Evolutionary conservation across 805 yeast species (phyloP), one percentile per base, ranked within the genome.

Genomic region (Pichia manshurica): DNA sequence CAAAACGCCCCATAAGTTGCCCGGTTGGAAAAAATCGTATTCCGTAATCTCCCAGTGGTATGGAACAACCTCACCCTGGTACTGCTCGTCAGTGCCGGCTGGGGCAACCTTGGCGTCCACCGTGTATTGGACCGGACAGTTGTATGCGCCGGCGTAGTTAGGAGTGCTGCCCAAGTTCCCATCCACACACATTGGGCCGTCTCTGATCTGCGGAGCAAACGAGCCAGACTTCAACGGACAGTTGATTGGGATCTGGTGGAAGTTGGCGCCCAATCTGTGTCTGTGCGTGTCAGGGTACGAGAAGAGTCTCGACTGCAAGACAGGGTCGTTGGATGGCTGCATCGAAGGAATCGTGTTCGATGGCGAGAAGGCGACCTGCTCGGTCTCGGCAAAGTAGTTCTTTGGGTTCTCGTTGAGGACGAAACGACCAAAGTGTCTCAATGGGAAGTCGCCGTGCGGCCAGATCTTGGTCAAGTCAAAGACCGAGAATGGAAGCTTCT

Each of bases 381-480:
- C 95, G 48, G 84, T 77, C 65, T 86, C 95, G 43, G 95, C 95
- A 65, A 87, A 87, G 69, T 81, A 88, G 68, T 87, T 87, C 67
- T 77, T 71, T 51, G 96, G 93, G 69, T 87, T 87, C 68, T 85
- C 87, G 67, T 87, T 84, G 65, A 87, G 68, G 1, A 79, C 80
- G 55, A 87, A 71, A 65, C 81, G 82, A 65, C 96, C 96, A 63
- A 88, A 82, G 66, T 81, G 81, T 67, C 96, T 79, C 70, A 88
- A 68, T 61, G 96, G 96, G 75, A 80, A 88, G 48, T 87, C 82
- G 57, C 70, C 71, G 63, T 88, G 95, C 32, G 96, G 88, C 96
- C 96, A 88, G 47, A 86, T 84, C 72, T 89, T 89, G 54, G 96
- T 88, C 66, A 88, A 74, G 68, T 88, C 96, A 63, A 86, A 87